Conservation (phyloP, 2,329 filamentous ascomycete species). For the Beauveria medogensis region DNA sequence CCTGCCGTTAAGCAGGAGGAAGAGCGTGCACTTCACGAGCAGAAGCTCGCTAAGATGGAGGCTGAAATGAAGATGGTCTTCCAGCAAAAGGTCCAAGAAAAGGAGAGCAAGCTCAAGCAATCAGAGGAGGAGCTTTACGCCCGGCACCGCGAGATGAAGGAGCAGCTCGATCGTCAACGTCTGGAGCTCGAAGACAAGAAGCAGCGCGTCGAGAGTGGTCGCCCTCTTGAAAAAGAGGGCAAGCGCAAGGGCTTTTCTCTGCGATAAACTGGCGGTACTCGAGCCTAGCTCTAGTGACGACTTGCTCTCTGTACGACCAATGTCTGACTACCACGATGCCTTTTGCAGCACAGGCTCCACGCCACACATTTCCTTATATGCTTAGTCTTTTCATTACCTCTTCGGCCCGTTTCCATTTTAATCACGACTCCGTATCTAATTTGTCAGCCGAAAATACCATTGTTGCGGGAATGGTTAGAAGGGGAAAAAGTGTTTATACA, state of each 20-base stretch:
- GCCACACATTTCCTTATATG: constrained; percentile 43
- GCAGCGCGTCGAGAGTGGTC: constrained; percentile 83
- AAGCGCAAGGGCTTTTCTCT: constrained; percentile 99
- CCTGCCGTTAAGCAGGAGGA: constrained; percentile 99
- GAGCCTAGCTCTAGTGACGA: constrained; percentile 16
- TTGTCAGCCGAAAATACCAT: constrained; percentile 11
- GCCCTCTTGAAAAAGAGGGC: constrained; percentile 93
- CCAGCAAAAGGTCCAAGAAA: constrained; percentile 99
- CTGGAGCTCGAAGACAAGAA: constrained; percentile 98
- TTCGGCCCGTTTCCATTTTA: constrained; percentile 30
- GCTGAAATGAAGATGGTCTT: constrained; percentile 99
- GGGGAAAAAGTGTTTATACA: constrained; percentile 12
- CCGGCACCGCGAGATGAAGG: constrained; percentile 99
- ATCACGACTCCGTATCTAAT: constrained; percentile 32
- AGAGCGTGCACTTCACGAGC: constrained; percentile 94
- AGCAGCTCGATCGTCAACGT: constrained; percentile 93
- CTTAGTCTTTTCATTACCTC: constrained; percentile 28
- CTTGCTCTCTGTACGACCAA: constrained; percentile 38
- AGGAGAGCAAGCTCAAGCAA: constrained; percentile 99
- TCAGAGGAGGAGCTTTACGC: constrained; percentile 98
- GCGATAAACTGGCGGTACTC: constrained; percentile 52
- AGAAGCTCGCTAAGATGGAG: constrained; percentile 99
- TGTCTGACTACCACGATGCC: constrained; percentile 51
- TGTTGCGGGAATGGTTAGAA: constrained; percentile 10
- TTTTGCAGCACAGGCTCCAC: constrained; percentile 49